Base-by-base conservation (phyloP, 164 flowering plant species). In the Pachysandra terminalis region DNA sequence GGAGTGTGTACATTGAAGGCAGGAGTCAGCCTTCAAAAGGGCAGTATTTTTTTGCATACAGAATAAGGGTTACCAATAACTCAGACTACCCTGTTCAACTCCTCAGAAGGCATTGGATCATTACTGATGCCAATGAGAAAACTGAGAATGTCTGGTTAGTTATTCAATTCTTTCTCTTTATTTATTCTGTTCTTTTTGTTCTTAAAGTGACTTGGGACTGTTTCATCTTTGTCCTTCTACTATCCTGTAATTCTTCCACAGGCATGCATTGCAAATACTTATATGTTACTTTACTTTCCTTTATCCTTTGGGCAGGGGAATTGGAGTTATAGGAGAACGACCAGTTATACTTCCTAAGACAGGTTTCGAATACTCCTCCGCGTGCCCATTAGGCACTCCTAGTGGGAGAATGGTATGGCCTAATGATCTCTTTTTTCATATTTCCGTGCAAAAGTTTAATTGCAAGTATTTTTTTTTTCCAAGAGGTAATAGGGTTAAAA, bases 271-370 rank as follows among this genome's bases (percentile, higher is more conserved):
- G 53, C 5, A 25, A 17, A 7, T 48, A 9, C 65, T 54, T 56
- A 26, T 56, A 56, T 45, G 23, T 62, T 40, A 16, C 23, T 23
- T 17, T 19, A n/a, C 65, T 59, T 9, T 59, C 49, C 28, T 71
- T 59, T 70, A n/a, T 69, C 56, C 27, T 67, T 32, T 16, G 64
- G 68, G 55, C 79, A 91, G 96, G 91, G 97, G 98, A 21, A 69
- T 83, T 58, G 98, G 98, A 59, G 98, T 94, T 56, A 88, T 94
- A 63, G 98, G 97, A 68, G 97, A 94, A 82, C 98, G 91, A 69
- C 98, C 98, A 32, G 97, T 91, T 63, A 84, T 91, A 71, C 93
- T 88, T 84, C 96, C 98, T n/a, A 80, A 67, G 61, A 84, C 86
- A 19, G 84, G 93, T 57, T 94, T 94, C 75, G 98, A 94, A 73